Evolutionary conservation across 768 basidiomycete genomes (phyloP).

Genomic region (Naganishia antarctica): DNA sequence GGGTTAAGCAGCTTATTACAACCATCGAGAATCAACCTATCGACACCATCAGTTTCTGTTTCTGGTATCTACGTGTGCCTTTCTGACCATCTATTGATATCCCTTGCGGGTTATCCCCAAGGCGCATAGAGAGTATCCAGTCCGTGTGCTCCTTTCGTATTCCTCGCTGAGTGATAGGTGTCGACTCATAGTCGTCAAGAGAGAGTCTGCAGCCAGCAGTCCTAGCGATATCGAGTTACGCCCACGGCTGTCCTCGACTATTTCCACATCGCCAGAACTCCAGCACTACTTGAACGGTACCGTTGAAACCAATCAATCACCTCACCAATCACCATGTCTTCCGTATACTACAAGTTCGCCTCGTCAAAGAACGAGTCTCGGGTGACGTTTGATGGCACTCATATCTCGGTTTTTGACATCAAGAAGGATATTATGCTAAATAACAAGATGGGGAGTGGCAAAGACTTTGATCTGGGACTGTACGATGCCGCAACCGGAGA

Average conservation of each 20-base stretch:
- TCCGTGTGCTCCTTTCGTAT: not conserved
- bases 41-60: too few relatives aligned
- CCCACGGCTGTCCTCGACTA: not conserved
- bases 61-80: too few relatives aligned
- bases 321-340: constrained; percentile 55
- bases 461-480: constrained; percentile 89
- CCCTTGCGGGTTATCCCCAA: too few relatives aligned
- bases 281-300: too few relatives aligned
- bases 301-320: not conserved
- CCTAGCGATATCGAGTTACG: not conserved
- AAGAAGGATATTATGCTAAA: constrained; percentile 97
- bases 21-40: too few relatives aligned
- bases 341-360: constrained; percentile 97
- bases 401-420: constrained; percentile 97
- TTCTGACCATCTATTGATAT: too few relatives aligned
- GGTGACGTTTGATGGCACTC: constrained; percentile 96
- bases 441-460: constrained; percentile 82
- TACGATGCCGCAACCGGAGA: constrained; percentile 80
- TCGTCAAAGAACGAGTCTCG: constrained; percentile 90
- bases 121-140: too few relatives aligned
- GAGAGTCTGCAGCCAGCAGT: not conserved
- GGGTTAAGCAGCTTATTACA: too few relatives aligned
- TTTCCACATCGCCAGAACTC: too few relatives aligned
- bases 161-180: not conserved
- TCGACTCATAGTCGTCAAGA: too few relatives aligned